Evolutionary conservation across 2,329 filamentous ascomycete genomes (phyloP).

Genomic region (Xylariaceae sp.): DNA sequence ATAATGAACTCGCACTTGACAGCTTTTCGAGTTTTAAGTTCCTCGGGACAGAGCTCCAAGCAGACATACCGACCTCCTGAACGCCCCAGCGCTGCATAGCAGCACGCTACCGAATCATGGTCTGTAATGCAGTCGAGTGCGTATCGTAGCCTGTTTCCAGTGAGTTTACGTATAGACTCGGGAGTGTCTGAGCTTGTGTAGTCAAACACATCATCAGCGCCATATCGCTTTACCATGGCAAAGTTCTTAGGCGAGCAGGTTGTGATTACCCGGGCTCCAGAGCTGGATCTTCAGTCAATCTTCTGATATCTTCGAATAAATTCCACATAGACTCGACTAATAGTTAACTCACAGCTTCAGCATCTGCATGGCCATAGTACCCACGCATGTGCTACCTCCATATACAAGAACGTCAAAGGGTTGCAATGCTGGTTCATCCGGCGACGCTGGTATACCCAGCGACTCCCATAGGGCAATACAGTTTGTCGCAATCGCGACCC

Average conservation of each 20-base stretch:
- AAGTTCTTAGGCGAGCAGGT: constrained; percentile 6
- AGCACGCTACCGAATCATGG: constrained; percentile 40
- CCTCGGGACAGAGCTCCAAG: constrained; percentile 13
- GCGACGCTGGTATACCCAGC: no score
- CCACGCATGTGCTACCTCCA: constrained; percentile 6
- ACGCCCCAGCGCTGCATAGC: constrained; percentile 41
- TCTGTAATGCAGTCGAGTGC: constrained; percentile 54
- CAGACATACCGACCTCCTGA: constrained; percentile 25
- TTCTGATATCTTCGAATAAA: no score
- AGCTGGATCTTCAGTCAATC: no score
- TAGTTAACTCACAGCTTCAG: no score
- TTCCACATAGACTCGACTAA: no score
- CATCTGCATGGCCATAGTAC: constrained; percentile 2
- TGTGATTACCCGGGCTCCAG: background rate
- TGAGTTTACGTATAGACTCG: constrained; percentile 49
- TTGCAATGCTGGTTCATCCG: no score
- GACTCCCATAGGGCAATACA: no score
- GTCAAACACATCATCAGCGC: constrained; percentile 47
- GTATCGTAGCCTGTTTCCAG: constrained; percentile 45
- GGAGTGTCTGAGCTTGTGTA: constrained; percentile 50
- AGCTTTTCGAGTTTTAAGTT: constrained; percentile 6
- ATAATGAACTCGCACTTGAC: constrained; percentile 6
- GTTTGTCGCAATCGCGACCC: no score
- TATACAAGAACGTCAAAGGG: constrained; percentile 2
- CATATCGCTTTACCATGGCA: background rate